These are phyloP conservation scores for Fomitopsis betulina DNA, from an alignment of 1,284 basidiomycete genomes.

Conservation along the genomic window DNA sequence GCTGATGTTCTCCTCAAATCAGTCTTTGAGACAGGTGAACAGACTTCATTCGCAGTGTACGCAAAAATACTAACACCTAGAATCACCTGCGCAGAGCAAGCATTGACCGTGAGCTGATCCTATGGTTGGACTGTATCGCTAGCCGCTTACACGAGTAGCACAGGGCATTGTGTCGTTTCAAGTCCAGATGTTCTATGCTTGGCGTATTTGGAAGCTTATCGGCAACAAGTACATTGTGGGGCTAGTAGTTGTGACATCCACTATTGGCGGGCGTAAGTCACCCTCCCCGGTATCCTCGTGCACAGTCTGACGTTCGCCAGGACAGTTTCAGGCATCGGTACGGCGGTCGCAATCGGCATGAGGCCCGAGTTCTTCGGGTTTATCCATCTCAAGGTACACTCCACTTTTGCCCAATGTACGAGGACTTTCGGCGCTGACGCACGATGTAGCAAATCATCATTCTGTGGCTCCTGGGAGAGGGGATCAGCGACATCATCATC, in stretches of 20 bases:
- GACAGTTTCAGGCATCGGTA: neutral
- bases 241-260: neutral
- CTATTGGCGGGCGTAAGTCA: neutral
- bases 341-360: neutral
- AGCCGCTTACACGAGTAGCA: neutral
- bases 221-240: neutral
- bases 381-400: neutral
- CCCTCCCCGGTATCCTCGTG: neutral
- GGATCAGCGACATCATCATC: conserved; percentile 1
- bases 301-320: neutral
- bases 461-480: neutral
- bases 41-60: no score
- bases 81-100: neutral
- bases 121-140: no score
- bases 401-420: neutral
- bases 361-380: neutral
- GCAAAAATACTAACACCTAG: no score
- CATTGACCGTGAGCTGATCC: neutral
- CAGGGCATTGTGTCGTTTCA: neutral
- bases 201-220: neutral
- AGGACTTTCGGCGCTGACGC: neutral
- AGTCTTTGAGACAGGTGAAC: neutral
- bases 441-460: neutral
- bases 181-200: conserved; percentile 1
- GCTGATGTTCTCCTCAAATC: neutral